A percentile compares a stretch with the other conserved stretches of the same genome.
Conservation (phyloP, 495 filamentous ascomycete genomes). For the Amniculicola lignicola region DNA sequence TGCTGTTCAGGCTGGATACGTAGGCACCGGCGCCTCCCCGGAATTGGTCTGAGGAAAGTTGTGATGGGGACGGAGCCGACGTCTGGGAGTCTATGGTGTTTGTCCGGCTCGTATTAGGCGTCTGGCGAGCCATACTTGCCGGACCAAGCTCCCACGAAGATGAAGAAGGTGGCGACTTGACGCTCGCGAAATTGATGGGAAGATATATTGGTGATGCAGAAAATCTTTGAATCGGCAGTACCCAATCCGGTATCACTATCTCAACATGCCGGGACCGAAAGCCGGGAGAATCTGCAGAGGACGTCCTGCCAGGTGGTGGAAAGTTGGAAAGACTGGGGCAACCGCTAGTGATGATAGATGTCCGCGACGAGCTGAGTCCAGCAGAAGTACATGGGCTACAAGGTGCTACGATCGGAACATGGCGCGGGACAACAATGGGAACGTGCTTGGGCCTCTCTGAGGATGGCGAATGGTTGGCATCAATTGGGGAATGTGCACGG, state of each 20-base stretch:
- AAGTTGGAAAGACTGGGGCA: constrained; percentile 32
- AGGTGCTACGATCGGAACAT: constrained; percentile 38
- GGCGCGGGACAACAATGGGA: constrained; percentile 43
- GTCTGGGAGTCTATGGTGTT: constrained; percentile 61
- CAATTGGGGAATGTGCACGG: constrained; percentile 16
- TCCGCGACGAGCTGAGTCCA: constrained; percentile 28
- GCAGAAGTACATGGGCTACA: constrained; percentile 26
- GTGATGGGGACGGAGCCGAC: constrained; percentile 46
- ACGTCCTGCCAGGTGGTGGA: constrained; percentile 32
- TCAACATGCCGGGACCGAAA: constrained; percentile 41
- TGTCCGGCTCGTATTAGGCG: constrained; percentile 44
- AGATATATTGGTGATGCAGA: constrained; percentile 21
- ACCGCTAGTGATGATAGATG: constrained; percentile 23
- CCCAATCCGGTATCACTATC: constrained; percentile 43
- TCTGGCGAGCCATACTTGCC: constrained; percentile 41
- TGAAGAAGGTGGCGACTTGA: constrained; percentile 7
- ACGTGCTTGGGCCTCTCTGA: constrained; percentile 41
- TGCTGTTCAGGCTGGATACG: constrained; percentile 50
- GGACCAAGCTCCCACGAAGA: constrained; percentile 20
- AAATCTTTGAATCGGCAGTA: constrained; percentile 36
- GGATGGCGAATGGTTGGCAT: constrained; percentile 23
- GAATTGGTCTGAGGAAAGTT: constrained; percentile 34
- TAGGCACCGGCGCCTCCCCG: constrained; percentile 28
- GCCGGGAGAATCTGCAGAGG: constrained; percentile 24
- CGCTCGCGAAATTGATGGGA: neutral